Evolutionary conservation across 306 rosid species (phyloP), one percentile per base, ranked within the genome.

Genomic region (Quercus berberidifolia): DNA sequence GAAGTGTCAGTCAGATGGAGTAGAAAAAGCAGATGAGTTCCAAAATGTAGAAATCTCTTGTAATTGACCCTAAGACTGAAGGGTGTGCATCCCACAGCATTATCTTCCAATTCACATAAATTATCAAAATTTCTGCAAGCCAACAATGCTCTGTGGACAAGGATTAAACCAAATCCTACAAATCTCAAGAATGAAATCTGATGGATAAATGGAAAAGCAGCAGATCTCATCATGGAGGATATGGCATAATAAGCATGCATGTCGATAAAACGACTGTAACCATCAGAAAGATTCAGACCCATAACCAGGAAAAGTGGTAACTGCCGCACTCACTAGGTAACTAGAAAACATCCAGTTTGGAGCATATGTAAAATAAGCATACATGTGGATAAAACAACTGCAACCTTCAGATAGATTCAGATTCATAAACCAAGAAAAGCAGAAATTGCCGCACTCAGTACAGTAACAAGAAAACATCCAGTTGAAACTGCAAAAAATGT

Each of bases 141-240:
- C 86, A 76, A 76, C 67, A 60, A 52, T 55, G 55, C 74, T 26
- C 77, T 2, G 81, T 62, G 28, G 85, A 57, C 74, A 51, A 70
- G 31, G 52, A 79, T 30, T 43, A 79, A 31, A 73, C 81, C 31
- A 84, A 82, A 83, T 52, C 49, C 58, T 19, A 64, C 83, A 75
- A 75, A 71, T n/a, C 59, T 85, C 88, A 79, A 67, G 30, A 64
- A 75, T 70, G 69, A 62, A 30, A 68, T 58, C 74, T 76, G 31
- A 55, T 64, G 67, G 82, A 86, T 83, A 83, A 83, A 38, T 41
- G 74, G 63, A 75, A 69, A 78, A 73, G 58, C 79, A 81, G 35
- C 75, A 55, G 26, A 63, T 59, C 82, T 77, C 85, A 78, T 69
- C 60, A 79, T 41, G 84, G 38, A 73, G 71, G 11, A 68, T 30